phyloP scores from a whole-genome alignment of 495 filamentous ascomycete species.

The Penicillium bovifimosum region DNA sequence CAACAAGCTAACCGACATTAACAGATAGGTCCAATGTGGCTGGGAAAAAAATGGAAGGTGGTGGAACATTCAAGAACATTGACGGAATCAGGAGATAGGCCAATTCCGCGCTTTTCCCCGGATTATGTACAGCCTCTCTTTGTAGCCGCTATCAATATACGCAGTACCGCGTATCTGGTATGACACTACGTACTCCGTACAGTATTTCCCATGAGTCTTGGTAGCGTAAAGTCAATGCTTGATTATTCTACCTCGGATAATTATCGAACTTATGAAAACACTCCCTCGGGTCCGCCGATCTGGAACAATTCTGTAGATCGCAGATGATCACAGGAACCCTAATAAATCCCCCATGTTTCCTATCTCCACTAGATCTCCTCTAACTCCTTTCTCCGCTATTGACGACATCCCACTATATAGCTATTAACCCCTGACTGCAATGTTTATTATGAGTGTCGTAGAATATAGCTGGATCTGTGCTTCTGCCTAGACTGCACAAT shows the following conservation, averaged over 20 bases:
- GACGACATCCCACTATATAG: not conserved
- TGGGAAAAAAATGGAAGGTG: not conserved
- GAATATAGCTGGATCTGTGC: not conserved
- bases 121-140: not conserved
- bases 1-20: no score
- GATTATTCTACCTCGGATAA: no score
- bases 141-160: not conserved
- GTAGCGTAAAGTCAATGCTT: no score
- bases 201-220: no score
- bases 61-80: not conserved
- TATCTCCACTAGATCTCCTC: not conserved
- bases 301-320: no score
- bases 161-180: not conserved
- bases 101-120: not conserved
- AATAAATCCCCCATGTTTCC: not conserved
- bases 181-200: not conserved
- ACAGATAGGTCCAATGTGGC: not conserved
- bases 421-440: not conserved
- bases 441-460: not conserved
- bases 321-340: not conserved
- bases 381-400: not conserved
- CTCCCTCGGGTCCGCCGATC: not conserved
- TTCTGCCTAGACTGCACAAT: no score
- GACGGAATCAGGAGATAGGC: not conserved
- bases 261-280: no score